Conservation (phyloP, 192 early-diverging fungal genomes). For the Ambispora gerdemannii region DNA sequence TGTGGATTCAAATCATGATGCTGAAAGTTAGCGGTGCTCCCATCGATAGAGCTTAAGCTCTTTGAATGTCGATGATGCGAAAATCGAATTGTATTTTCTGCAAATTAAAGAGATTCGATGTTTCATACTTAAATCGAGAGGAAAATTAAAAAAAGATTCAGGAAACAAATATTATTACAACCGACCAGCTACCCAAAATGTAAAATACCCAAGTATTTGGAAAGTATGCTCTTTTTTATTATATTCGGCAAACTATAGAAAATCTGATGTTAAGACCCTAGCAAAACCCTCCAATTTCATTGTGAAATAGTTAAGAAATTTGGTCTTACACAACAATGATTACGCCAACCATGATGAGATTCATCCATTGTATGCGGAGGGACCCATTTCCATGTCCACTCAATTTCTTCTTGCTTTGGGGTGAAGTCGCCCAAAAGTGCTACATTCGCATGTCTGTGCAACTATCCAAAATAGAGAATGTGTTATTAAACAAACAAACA, state of each 20-base stretch:
- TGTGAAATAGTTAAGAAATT: not conserved
- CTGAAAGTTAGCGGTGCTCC: not conserved
- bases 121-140: not conserved
- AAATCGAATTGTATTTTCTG: not conserved
- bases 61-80: constrained; percentile 19
- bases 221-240: constrained; percentile 27
- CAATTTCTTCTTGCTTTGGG: not conserved
- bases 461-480: not conserved
- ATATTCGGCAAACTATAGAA: constrained; percentile 30
- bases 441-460: constrained; percentile 29
- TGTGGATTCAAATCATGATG: not conserved
- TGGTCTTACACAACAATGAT: constrained; percentile 29
- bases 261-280: not conserved
- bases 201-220: constrained; percentile 14
- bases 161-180: not conserved
- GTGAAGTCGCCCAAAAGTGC: constrained; percentile 11
- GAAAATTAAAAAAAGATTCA: no score
- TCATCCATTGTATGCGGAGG: constrained; percentile 29
- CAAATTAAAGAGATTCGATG: not conserved
- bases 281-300: not conserved
- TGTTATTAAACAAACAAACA: no score
- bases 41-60: constrained; percentile 6
- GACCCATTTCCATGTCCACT: constrained; percentile 31
- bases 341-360: constrained; percentile 27
- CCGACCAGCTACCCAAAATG: constrained; percentile 32